Conservation (phyloP, 352 stramenopile species). For the Globisporangium spiculum region DNA sequence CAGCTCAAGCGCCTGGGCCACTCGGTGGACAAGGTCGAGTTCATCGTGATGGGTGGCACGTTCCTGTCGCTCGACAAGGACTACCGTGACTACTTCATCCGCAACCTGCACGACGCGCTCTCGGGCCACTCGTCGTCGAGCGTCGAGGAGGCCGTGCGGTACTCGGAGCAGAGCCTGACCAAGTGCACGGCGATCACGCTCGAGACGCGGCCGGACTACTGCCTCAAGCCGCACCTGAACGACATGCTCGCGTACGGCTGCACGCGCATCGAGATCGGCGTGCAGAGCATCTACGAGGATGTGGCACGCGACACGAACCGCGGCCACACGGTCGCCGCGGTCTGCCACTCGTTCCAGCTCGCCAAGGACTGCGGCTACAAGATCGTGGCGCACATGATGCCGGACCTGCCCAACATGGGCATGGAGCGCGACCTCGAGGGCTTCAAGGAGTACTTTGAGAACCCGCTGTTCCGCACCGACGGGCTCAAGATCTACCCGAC, state of each 20-base stretch:
- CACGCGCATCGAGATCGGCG: slow-evolving; percentile 97
- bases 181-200: slow-evolving; percentile 95
- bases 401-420: slow-evolving; percentile 96
- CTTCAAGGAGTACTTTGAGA: slow-evolving; percentile 97
- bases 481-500: slow-evolving; percentile 97
- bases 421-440: slow-evolving; percentile 94
- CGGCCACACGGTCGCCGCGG: slow-evolving; percentile 94
- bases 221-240: slow-evolving; percentile 94
- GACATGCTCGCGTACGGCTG: slow-evolving; percentile 97
- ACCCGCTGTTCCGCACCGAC: slow-evolving; percentile 93
- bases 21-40: slow-evolving; percentile 96
- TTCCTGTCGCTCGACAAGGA: slow-evolving; percentile 93
- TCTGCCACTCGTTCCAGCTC: slow-evolving; percentile 70
- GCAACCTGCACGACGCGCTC: slow-evolving; percentile 95
- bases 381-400: slow-evolving; percentile 98
- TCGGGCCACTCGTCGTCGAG: slow-evolving; percentile 89
- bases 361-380: slow-evolving; percentile 97
- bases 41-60: slow-evolving; percentile 98
- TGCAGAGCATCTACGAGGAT: slow-evolving; percentile 96
- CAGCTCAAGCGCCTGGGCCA: slow-evolving; percentile 89
- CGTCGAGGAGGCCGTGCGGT: slow-evolving; percentile 92
- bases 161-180: slow-evolving; percentile 87
- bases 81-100: slow-evolving; percentile 97
- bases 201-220: slow-evolving; percentile 97
- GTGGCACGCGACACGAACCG: slow-evolving; percentile 91